These are phyloP conservation scores for Trametes villosa DNA, from an alignment of 768 basidiomycete genomes.

Conservation along the genomic window DNA sequence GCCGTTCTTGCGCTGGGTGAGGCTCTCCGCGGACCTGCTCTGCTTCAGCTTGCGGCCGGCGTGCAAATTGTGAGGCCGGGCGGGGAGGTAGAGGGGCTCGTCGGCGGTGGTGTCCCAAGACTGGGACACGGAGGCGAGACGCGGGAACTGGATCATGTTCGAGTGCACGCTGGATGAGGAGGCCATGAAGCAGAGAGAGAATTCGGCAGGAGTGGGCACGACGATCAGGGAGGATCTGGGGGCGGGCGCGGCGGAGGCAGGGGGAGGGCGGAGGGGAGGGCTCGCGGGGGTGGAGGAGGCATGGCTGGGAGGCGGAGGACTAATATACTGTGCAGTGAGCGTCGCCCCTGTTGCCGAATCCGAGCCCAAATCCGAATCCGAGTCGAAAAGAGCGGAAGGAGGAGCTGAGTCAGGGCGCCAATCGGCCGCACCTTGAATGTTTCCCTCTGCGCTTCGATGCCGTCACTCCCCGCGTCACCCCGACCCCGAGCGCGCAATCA, in stretches of 20 bases:
- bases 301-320: not conserved
- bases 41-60: slow-evolving; percentile 32
- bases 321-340: not conserved
- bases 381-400: not conserved
- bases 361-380: not conserved
- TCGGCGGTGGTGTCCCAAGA: slow-evolving; percentile 1
- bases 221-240: not conserved
- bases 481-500: not conserved
- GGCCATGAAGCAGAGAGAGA: not conserved
- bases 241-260: not conserved
- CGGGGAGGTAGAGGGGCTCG: not conserved
- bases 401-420: slow-evolving; percentile 16
- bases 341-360: not conserved
- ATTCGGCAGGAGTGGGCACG: not conserved
- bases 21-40: slow-evolving; percentile 48
- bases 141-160: slow-evolving; percentile 22
- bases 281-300: slow-evolving; percentile 1
- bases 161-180: slow-evolving; percentile 8
- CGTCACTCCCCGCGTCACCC: slow-evolving; percentile 17
- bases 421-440: not conserved
- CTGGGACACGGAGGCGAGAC: slow-evolving; percentile 12
- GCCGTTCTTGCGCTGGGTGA: slow-evolving; percentile 52
- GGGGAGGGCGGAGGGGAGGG: not conserved
- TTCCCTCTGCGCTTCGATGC: slow-evolving; percentile 4
- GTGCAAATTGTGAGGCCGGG: not conserved